Evolutionary conservation across 2,329 filamentous ascomycete species (phyloP).

Genomic region (Phaeosphaeria sp.): DNA sequence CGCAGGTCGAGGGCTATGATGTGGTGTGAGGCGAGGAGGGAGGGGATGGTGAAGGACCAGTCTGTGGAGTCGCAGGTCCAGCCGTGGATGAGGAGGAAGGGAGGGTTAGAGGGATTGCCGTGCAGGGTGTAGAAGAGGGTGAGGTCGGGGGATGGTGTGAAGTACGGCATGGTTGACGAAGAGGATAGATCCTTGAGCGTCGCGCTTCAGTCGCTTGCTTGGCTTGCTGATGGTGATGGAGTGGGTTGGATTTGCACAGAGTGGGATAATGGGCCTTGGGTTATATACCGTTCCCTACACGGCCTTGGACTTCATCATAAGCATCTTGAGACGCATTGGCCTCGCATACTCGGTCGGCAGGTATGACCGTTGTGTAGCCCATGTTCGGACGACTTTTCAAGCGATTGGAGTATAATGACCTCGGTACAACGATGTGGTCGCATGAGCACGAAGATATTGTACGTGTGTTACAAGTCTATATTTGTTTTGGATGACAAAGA

Average conservation of each 20-base stretch:
- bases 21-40: conserved; percentile 15
- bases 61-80: conserved; percentile 24
- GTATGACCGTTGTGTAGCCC: neutral
- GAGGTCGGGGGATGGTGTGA: conserved; percentile 9
- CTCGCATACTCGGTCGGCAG: neutral
- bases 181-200: neutral
- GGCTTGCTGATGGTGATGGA: neutral
- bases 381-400: neutral
- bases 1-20: conserved; percentile 22
- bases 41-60: conserved; percentile 24
- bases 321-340: too few species aligned
- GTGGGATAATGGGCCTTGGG: too few species aligned
- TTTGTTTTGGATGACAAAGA: neutral
- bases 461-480: neutral
- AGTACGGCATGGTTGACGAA: conserved; percentile 19
- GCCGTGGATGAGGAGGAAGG: conserved; percentile 26
- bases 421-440: neutral
- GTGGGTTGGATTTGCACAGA: too few species aligned
- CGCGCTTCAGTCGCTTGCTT: too few species aligned
- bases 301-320: too few species aligned
- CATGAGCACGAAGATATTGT: neutral
- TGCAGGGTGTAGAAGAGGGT: conserved; percentile 26
- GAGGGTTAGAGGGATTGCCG: conserved; percentile 14
- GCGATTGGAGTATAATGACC: neutral
- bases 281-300: neutral